Base-by-base conservation (phyloP, 495 filamentous ascomycete species). In the Penicillium egyptiacum region DNA sequence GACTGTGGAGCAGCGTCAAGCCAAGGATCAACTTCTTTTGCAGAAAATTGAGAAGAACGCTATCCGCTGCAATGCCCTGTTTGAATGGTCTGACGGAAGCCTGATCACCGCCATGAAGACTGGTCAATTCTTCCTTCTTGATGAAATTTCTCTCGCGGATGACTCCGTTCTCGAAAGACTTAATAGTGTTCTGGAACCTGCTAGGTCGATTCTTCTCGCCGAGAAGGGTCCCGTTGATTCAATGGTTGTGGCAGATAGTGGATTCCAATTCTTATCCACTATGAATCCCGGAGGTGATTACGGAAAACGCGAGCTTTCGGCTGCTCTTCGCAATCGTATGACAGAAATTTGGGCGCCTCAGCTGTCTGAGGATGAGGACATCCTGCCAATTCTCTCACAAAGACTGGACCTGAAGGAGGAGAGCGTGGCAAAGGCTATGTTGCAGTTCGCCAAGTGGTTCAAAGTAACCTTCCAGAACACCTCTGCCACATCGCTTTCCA, bases 251-350 rank as follows among this genome's bases (percentile, higher is more conserved):
- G 95, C 88, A 20, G 70, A 80, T n/a, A 79, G 86, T 26, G 91
- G 89, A 1, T 99, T 97, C 72, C 93, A 98, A 67, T 96, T 98
- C 66, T 77, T 98, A 45, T 93, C 95, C 16, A 99, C 95, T 3
- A 99, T 99, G 95, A 99, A 99, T 60, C 95, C 95, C 9, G 95
- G 94, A 37, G 95, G 95, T 53, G 95, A 99, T 65, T 98, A 96
- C 69, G 95, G 95, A 53, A 99, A 99, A 68, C 88, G 88, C 61
- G 95, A 99, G 70, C 85, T 99, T 44, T 98, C 95, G 3, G 92
- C 93, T 5, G 95, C 95, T 23, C 78, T 99, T 51, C 83, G 95
- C 23, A 98, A 99, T 68, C 88, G 95, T 40, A 97, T 99, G 75
- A 99, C 95, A 0, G 95, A 99, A 68, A 96, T 99, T 20, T 99